Percentiles rank a stretch among this genome's conserved stretches.
These are phyloP conservation scores for Candida sakaeoensis DNA, from an alignment of 805 yeast genomes.

Conservation along the genomic window DNA sequence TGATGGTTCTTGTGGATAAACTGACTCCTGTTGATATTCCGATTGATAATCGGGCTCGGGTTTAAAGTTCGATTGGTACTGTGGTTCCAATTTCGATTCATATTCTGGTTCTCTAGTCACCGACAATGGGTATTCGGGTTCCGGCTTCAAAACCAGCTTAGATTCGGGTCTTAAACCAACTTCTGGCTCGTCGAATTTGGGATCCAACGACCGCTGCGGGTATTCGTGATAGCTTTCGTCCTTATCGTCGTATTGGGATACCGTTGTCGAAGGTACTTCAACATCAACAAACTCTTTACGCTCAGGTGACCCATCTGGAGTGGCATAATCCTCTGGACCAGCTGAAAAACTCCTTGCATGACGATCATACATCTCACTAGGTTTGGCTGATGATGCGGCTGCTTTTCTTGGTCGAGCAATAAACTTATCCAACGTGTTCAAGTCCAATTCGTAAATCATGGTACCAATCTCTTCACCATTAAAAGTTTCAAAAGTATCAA, in stretches of 20 bases:
- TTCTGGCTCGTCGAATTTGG: constrained; percentile 1
- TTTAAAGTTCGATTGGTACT: too few species aligned
- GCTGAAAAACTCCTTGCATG: constrained; percentile 37
- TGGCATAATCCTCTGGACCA: constrained; percentile 29
- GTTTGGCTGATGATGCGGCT: constrained; percentile 9
- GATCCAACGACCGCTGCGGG: constrained; percentile 8
- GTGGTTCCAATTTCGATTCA: too few species aligned
- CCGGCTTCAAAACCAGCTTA: background rate
- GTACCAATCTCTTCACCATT: constrained; percentile 51
- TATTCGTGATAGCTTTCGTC: constrained; percentile 28
- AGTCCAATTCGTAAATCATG: constrained; percentile 61
- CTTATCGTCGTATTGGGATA: constrained; percentile 5
- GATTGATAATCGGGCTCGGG: background rate
- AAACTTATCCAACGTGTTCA: constrained; percentile 35
- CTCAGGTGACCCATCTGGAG: constrained; percentile 27
- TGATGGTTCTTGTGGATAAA: background rate
- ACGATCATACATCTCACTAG: constrained; percentile 16
- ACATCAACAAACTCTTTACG: constrained; percentile 28
- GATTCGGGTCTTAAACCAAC: background rate
- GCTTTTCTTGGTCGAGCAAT: constrained; percentile 13
- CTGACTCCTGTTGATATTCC: background rate
- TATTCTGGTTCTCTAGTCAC: constrained; percentile 1
- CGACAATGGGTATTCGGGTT: background rate
- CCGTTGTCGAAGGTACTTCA: constrained; percentile 23
- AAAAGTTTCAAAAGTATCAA: constrained; percentile 50